Base-by-base conservation (phyloP, 352 stramenopile species). In the Phytophthora vignae region DNA sequence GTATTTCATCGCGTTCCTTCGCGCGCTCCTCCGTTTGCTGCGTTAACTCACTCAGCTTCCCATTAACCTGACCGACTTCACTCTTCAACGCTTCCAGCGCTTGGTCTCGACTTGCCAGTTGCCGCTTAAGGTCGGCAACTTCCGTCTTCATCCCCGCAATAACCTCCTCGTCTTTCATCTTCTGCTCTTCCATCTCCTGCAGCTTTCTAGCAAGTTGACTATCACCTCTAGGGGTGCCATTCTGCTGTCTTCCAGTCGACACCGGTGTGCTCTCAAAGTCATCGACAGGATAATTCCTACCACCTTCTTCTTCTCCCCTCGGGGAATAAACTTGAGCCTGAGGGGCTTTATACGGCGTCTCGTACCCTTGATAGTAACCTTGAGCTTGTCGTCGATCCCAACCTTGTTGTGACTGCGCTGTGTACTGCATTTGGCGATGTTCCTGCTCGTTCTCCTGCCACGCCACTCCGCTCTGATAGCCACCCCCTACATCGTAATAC, bases 121-220 rank as follows among this genome's bases (percentile, higher is more conserved):
- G 71, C n/a, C 40, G 52, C 21, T 69, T 68, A 0, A 84, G 61
- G 15, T 65, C 48, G 2, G 14, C 52, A 40, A 79, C 25, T 38
- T 82, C 57, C 14, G 56, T 58, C n/a, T 74, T 65, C 38, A 82
- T 61, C 21, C 36, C 55, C 19, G 44, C 54, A 4, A 80, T 73
- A 22, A 42, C 25, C 19, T 81, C 57, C 11, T 78, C 63, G 17
- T 84, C 76, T 29, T 74, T 73, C 9, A 19, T 46, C 8, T 77
- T 84, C n/a, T 71, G 73, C 27, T 75, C 66, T 27, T 84, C 67
- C 55, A 84, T 67, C 21, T 61, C 73, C 49, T 81, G 65, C 22
- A 81, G 52, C 31, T 83, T 74, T 25, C 22, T 61, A 40, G 33
- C 55, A 7, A 73, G 38, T 54, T 64, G 50, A n/a, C 17, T 72